Percentiles rank a stretch among this genome's conserved stretches.
Evolutionary conservation across 805 yeast genomes (phyloP).

Genomic region (Kazachstania viticola): DNA sequence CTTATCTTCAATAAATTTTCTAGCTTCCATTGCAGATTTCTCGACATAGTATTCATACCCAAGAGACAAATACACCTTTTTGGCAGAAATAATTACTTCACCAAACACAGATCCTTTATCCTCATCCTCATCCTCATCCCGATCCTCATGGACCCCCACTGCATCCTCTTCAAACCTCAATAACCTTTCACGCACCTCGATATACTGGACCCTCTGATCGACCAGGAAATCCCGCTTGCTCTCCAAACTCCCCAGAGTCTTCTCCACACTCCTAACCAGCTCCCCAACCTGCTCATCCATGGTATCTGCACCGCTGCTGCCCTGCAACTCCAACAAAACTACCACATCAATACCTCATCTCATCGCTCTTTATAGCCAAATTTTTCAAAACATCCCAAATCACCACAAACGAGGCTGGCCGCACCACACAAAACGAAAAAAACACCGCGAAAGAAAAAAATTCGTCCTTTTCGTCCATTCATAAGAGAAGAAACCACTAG

Average conservation of each 20-base stretch:
- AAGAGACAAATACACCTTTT: conserved; percentile 17
- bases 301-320: too few relatives aligned
- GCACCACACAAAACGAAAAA: too few relatives aligned
- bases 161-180: conserved; percentile 1
- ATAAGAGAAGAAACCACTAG: too few relatives aligned
- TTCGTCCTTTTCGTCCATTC: too few relatives aligned
- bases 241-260: conserved; percentile 13
- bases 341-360: too few relatives aligned
- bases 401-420: too few relatives aligned
- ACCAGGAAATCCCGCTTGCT: conserved; percentile 17
- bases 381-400: too few relatives aligned
- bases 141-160: conserved; percentile 3
- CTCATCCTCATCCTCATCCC: conserved; percentile 3
- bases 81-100: conserved; percentile 20
- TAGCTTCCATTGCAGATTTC: conserved; percentile 14
- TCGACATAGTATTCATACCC: conserved; percentile 27
- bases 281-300: conserved; percentile 9
- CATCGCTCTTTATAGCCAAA: too few relatives aligned
- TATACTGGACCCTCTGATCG: conserved; percentile 20
- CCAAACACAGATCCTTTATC: conserved; percentile 19
- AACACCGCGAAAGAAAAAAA: too few relatives aligned
- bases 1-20: conserved; percentile 17
- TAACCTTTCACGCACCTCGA: conserved; percentile 1
- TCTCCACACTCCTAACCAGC: conserved; percentile 12
- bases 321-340: too few relatives aligned